Evolutionary conservation across 352 stramenopile genomes (phyloP).

Genomic region (Phytophthora pluvialis): DNA sequence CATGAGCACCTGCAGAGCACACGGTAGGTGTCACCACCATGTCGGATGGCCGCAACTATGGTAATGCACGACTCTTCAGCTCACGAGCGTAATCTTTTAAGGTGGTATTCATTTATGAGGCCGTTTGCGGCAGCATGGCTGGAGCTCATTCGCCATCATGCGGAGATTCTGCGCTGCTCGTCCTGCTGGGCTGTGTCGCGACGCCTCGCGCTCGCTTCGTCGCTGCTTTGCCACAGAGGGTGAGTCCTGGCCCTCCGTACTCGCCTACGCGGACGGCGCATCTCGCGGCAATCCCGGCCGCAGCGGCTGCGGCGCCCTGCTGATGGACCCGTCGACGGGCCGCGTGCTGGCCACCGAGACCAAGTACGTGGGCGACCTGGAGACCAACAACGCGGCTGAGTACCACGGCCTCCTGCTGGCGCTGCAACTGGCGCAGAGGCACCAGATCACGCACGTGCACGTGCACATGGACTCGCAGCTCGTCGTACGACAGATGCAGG

Average conservation of each 20-base stretch:
- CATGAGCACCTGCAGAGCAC: not conserved
- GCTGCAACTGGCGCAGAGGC: slow-evolving; percentile 56
- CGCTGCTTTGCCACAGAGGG: slow-evolving; percentile 12
- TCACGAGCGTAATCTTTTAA: too few relatives aligned
- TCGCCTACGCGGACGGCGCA: slow-evolving; percentile 70
- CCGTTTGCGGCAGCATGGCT: not conserved
- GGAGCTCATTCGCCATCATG: slow-evolving; percentile 1
- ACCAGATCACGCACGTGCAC: slow-evolving; percentile 41
- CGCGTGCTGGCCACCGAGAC: slow-evolving; percentile 49
- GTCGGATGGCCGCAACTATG: too few relatives aligned
- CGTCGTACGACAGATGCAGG: slow-evolving; percentile 78
- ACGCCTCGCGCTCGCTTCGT: not conserved
- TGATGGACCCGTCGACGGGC: slow-evolving; percentile 48
- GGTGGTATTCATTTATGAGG: too few relatives aligned
- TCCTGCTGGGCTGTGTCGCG: slow-evolving; percentile 1
- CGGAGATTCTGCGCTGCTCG: slow-evolving; percentile 3
- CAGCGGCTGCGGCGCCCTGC: slow-evolving; percentile 65
- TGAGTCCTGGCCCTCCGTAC: slow-evolving; percentile 15
- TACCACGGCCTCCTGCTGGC: slow-evolving; percentile 72
- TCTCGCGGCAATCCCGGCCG: slow-evolving; percentile 75
- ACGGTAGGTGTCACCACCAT: too few relatives aligned
- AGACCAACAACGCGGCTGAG: slow-evolving; percentile 81
- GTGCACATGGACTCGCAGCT: slow-evolving; percentile 86
- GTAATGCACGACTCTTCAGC: too few relatives aligned
- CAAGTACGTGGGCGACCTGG: slow-evolving; percentile 60